phyloP scores from a whole-genome alignment of 495 filamentous ascomycete species.

The Neurospora sp. region DNA sequence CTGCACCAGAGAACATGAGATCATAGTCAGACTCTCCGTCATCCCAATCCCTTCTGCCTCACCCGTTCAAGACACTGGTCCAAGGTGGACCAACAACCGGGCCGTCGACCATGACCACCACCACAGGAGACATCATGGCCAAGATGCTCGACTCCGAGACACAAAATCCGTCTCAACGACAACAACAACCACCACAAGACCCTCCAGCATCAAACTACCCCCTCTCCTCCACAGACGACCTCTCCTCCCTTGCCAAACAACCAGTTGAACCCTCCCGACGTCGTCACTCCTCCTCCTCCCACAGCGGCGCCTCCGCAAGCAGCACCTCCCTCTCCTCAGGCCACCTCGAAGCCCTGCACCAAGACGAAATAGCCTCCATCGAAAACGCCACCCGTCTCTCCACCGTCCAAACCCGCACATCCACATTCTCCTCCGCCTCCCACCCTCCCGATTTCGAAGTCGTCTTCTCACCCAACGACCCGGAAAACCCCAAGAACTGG shows the following conservation, averaged over 20 bases:
- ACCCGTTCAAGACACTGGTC: background rate
- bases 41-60: background rate
- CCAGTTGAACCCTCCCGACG: background rate
- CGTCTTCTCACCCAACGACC: conserved; percentile 56
- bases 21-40: background rate
- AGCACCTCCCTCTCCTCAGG: conserved; percentile 8
- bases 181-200: background rate
- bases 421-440: conserved; percentile 48
- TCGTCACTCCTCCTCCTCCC: background rate
- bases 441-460: conserved; percentile 64
- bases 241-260: background rate
- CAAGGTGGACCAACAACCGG: background rate
- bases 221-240: background rate
- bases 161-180: background rate
- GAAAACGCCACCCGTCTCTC: conserved; percentile 18
- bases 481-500: conserved; percentile 70
- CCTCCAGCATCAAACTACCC: background rate
- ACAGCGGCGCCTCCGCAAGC: background rate
- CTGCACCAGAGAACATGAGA: background rate
- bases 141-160: background rate
- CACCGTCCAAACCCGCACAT: conserved; percentile 31
- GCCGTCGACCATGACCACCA: background rate
- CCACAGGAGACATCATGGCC: background rate
- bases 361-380: conserved; percentile 23
- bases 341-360: conserved; percentile 12